Evolutionary conservation across 371 early-diverging fungal species (phyloP), one percentile per base, ranked within the genome.

Genomic region (Apophysomyces trapeziformis): DNA sequence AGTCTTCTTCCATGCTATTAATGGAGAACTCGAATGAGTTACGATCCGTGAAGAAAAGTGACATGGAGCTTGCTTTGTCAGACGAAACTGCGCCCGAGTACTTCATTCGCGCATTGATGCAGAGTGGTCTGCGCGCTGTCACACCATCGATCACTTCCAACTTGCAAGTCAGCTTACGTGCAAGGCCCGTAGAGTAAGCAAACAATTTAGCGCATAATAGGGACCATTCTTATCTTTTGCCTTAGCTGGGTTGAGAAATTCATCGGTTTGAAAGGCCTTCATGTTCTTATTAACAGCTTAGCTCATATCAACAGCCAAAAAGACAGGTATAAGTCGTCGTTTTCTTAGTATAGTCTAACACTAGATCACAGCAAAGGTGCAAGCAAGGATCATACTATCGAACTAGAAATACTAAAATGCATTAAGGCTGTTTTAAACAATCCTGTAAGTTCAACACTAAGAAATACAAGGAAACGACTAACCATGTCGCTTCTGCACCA

Each of bases 341-440:
- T 7, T 6, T 38, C 39, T 6, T 26, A 26, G 32, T 26, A 26
- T 26, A 26, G 2, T 26, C 32, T 26, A 26, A 26, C 3, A 26
- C 32, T 0, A 26, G 32, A 16, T 41, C 18, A 16, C 45, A 47
- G 57, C 38, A 26, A 16, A 64, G 50, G 45, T 39, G 12, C 56
- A 7, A 26, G 32, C 43, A 35, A 38, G 41, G 39, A 38, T 32
- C 7, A 8, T 32, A 83, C 88, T 46, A 78, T 89, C 73, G 93
- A 92, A 69, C 73, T 85, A 44, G 93, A 90, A 68, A 87, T 92
- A 57, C 84, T 90, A 43, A 89, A 88, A 67, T 91, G 92, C 69
- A 80, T 90, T 60, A 92, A 91, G 67, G 83, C 89, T 0, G 69
- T 92, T 35, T 73, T 90, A 39, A 91, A 90, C 65, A 85, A 86